Percentiles rank a stretch among this genome's conserved stretches.
phyloP scores from a whole-genome alignment of 164 flowering plant genomes.

The Tetrastigma voinierianum region DNA sequence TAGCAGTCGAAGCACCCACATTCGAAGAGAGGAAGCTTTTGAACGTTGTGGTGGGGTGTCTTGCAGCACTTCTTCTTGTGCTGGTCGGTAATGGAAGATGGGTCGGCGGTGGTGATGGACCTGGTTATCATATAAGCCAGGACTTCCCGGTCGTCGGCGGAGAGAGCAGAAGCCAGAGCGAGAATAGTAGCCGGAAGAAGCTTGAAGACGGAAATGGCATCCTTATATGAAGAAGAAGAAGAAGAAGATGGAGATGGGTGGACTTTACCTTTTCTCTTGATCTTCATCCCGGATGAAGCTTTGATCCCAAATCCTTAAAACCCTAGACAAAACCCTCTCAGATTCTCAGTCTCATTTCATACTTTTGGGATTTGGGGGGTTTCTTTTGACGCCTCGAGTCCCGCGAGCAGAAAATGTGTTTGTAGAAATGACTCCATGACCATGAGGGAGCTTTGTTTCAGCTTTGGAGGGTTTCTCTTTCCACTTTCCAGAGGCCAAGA shows the following conservation, averaged over 20 bases:
- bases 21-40: conserved; percentile 4
- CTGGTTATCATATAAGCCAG: conserved; percentile 21
- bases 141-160: conserved; percentile 22
- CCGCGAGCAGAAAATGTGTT: neutral
- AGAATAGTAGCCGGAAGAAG: conserved; percentile 21
- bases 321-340: neutral
- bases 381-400: neutral
- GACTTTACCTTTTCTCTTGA: conserved; percentile 13
- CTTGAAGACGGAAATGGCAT: conserved; percentile 10
- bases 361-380: neutral
- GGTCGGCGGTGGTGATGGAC: neutral
- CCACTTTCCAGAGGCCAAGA: neutral
- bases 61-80: neutral
- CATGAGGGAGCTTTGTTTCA: too few species aligned
- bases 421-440: neutral
- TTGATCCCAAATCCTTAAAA: neutral
- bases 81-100: neutral
- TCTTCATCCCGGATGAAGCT: conserved; percentile 7
- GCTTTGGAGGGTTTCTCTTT: too few species aligned
- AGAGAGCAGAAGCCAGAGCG: conserved; percentile 13
- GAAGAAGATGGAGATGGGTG: conserved; percentile 7
- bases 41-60: neutral
- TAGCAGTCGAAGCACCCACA: conserved; percentile 29
- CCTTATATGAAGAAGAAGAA: neutral
- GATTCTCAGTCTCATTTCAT: neutral